Conservation (phyloP, 352 stramenopile species). For the Pythium sukuiense region DNA sequence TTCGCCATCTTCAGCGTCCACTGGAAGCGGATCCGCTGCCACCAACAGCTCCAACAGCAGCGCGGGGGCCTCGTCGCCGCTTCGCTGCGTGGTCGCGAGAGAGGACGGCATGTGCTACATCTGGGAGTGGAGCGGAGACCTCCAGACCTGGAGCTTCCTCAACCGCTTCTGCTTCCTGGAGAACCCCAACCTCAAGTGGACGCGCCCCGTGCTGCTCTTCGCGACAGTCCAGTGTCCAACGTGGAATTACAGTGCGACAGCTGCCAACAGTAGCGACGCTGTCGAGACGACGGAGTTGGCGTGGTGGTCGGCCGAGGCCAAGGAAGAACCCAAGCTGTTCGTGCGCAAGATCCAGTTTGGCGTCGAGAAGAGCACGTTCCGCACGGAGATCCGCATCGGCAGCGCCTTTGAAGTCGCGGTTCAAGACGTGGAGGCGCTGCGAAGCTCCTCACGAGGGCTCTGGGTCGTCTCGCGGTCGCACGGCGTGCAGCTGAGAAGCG, state of each 20-base stretch:
- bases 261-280: slow-evolving; percentile 33
- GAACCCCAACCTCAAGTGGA: slow-evolving; percentile 86
- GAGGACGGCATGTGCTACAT: slow-evolving; percentile 81
- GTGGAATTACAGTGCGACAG: slow-evolving; percentile 8
- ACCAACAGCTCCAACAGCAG: slow-evolving; percentile 14
- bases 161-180: slow-evolving; percentile 81
- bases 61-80: slow-evolving; percentile 19
- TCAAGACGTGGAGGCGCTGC: slow-evolving; percentile 28
- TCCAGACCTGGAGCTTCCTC: slow-evolving; percentile 80
- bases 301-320: slow-evolving; percentile 76
- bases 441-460: slow-evolving; percentile 62
- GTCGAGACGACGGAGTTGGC: slow-evolving; percentile 51
- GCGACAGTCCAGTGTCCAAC: slow-evolving; percentile 40
- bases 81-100: slow-evolving; percentile 74
- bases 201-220: slow-evolving; percentile 61
- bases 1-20: background rate
- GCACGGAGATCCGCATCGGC: slow-evolving; percentile 75
- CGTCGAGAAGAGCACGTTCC: slow-evolving; percentile 62
- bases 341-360: slow-evolving; percentile 74
- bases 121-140: slow-evolving; percentile 82
- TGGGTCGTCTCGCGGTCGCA: slow-evolving; percentile 59
- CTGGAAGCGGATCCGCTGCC: slow-evolving; percentile 19
- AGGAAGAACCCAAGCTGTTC: slow-evolving; percentile 62
- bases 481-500: slow-evolving; percentile 66
- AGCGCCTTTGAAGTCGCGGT: slow-evolving; percentile 44